Evolutionary conservation across 169 alveolate genomes (phyloP).

Genomic region (Prorocentrum cordatum): DNA sequence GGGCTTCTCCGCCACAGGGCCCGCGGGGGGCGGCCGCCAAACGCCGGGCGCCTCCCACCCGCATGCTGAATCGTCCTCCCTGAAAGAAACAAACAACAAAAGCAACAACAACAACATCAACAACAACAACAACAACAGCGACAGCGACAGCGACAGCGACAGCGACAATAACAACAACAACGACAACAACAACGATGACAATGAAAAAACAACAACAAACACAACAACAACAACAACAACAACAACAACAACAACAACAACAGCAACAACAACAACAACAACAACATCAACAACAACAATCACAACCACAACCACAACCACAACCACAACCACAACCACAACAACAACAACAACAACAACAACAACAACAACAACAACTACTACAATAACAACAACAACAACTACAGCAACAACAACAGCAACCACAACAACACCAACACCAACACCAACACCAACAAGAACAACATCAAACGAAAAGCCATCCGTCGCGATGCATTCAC

Average conservation of each 20-base stretch:
- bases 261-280: not conserved
- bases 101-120: not conserved
- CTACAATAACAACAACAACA: not conserved
- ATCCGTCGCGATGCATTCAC: too few species aligned
- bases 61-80: too few species aligned
- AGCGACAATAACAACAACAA: not conserved
- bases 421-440: not conserved
- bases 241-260: not conserved
- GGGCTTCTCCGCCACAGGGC: too few species aligned
- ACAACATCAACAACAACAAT: not conserved
- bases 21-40: too few species aligned
- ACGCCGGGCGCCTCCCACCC: too few species aligned
- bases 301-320: not conserved
- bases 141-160: not conserved
- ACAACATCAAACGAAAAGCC: too few species aligned
- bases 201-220: not conserved
- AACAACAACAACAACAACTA: not conserved
- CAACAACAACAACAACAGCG: not conserved
- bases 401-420: not conserved
- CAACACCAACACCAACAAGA: not conserved
- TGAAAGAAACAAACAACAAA: too few species aligned
- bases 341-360: not conserved
- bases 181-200: not conserved
- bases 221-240: not conserved
- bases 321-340: not conserved